phyloP scores from a whole-genome alignment of 2,329 filamentous ascomycete genomes.

The Talaromyces sp. region DNA sequence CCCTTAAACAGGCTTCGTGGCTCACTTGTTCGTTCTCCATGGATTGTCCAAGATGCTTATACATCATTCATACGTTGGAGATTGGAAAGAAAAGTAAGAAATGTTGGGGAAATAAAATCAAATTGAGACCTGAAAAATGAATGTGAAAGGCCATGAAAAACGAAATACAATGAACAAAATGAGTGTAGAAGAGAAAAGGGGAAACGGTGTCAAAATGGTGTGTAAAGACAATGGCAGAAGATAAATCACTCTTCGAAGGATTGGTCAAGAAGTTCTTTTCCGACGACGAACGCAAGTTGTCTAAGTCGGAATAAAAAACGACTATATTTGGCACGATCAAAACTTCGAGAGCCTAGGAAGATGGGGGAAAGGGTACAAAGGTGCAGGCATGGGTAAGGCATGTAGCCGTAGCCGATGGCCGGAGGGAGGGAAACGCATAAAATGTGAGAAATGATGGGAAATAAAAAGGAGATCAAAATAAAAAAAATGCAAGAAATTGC shows the following conservation, averaged over 20 bases:
- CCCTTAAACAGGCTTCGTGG: no score
- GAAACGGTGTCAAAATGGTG: slow-evolving; percentile 12
- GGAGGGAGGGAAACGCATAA: no score
- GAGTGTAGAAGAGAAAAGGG: slow-evolving; percentile 15
- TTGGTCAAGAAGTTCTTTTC: not conserved
- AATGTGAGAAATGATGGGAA: no score
- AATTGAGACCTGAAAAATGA: not conserved
- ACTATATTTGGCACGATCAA: no score
- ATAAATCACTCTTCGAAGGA: not conserved
- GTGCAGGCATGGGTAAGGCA: not conserved
- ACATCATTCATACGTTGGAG: no score
- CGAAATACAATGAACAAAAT: not conserved
- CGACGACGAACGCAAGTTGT: not conserved
- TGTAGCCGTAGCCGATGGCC: no score
- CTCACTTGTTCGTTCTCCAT: no score
- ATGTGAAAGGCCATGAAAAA: not conserved
- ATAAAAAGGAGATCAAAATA: no score
- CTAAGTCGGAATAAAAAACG: no score
- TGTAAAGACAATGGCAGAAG: slow-evolving; percentile 20
- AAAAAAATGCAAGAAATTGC: not conserved
- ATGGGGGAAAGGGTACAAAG: not conserved
- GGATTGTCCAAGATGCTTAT: not conserved
- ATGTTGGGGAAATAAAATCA: not conserved
- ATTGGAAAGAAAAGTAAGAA: not conserved
- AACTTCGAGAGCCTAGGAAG: not conserved